Base-by-base conservation (phyloP, 1,284 basidiomycete species). In the Ustilago esculenta region DNA sequence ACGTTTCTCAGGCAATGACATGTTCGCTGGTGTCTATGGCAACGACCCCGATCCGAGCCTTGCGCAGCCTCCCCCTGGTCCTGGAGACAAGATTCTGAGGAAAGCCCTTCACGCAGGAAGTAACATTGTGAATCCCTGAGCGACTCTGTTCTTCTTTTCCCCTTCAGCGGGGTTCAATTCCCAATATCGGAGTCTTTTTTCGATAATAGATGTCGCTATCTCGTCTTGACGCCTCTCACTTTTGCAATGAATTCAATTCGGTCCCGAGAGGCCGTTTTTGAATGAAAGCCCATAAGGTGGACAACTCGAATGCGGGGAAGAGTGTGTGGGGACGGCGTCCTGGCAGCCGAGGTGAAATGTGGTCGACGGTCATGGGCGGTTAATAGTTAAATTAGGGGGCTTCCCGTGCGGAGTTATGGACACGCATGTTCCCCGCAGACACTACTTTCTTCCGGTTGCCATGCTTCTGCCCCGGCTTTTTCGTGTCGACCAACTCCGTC, bases 21-120 rank as follows among this genome's bases (percentile, higher is more conserved):
- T 41, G 33, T 69, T 58, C 30, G 66, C 57, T 11, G 66, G 66
- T 12, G 41, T 69, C 7, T 69, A 53, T 14, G 59, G 59, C n/a
- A 46, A 43, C 12, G 65, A 68, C 21, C 37, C 30, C 4, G 7
- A 7, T 6, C 37, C 44, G 15, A 1, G 23, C 3, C 27, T 27
- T 23, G 46, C 50, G 12, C 66, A 51, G 34, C 47, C 46, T 7
- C 12, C 2, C 25, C 66, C 55, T 2, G 35, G 24, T 0, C 34
- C 15, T 0, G 30, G 32, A 1, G 59, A 54, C 17, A 55, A 55
- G 50, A 35, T 63, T 18, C 17, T 69, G 33, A 10, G 15, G 10
- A 14, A 48, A 20, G 5, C 36, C 30, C 33, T n/a, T n/a, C n/a
- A n/a, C n/a, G n/a, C n/a, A n/a, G n/a, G n/a, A n/a, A n/a, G n/a